phyloP scores from a whole-genome alignment of 2,329 filamentous ascomycete species.

The Colletotrichum echinochloae region DNA sequence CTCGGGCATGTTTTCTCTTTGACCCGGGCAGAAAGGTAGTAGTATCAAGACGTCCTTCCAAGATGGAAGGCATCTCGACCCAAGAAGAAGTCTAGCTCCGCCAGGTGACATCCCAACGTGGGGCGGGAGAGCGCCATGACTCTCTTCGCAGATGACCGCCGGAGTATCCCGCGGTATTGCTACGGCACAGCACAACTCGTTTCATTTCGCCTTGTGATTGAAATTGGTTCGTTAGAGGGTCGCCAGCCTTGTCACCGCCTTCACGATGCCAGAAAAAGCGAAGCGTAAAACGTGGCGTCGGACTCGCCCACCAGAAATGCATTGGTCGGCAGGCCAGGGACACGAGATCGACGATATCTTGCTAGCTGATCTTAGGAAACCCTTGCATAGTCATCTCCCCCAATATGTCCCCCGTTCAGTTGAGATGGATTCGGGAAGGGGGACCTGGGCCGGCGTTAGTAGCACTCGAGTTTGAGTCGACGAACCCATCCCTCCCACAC shows the following conservation, averaged over 20 bases:
- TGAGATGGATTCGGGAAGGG: not conserved
- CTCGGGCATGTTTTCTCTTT: not conserved
- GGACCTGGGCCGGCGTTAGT: not conserved
- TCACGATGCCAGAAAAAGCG: not conserved
- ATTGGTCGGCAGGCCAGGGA: too few relatives aligned
- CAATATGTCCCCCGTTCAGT: not conserved
- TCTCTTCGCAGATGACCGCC: slow-evolving; percentile 10
- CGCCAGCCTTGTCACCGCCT: too few relatives aligned
- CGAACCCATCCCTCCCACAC: not conserved
- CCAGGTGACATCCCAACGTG: slow-evolving; percentile 1
- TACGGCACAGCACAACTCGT: not conserved
- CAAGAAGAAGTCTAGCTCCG: not conserved
- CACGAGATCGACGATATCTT: not conserved
- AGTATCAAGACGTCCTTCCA: not conserved
- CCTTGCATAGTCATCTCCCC: too few relatives aligned
- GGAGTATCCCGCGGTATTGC: not conserved
- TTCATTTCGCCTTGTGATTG: not conserved
- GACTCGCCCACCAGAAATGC: not conserved
- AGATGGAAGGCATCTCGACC: not conserved
- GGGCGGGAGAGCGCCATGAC: not conserved
- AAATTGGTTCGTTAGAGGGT: not conserved
- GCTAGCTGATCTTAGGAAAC: not conserved
- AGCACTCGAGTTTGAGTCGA: not conserved
- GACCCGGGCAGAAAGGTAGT: not conserved
- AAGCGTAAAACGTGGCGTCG: not conserved